phyloP scores from a whole-genome alignment of 1,284 basidiomycete genomes.

The Erythrobasidium hasegawianum region DNA sequence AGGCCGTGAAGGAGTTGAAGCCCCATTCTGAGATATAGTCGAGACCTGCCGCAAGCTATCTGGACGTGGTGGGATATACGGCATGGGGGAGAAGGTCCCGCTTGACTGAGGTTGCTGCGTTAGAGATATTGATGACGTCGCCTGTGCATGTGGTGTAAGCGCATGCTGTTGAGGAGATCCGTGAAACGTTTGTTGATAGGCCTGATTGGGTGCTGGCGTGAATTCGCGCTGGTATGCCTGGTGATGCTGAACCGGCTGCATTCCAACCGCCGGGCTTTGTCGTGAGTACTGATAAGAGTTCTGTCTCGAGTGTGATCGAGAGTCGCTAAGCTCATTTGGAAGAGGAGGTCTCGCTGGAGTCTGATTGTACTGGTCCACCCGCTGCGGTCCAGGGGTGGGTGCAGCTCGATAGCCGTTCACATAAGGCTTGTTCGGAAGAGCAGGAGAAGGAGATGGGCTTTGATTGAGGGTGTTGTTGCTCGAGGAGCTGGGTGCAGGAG shows the following conservation, averaged over 20 bases:
- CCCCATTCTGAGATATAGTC: constrained; percentile 32
- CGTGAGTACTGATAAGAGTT: neutral
- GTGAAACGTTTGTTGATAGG: no score
- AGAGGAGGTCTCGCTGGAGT: neutral
- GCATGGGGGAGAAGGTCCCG: neutral
- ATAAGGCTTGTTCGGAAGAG: neutral
- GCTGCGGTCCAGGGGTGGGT: neutral
- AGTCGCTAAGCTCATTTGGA: neutral
- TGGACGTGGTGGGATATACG: constrained; percentile 13
- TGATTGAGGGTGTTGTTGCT: neutral
- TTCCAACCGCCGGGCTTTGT: neutral
- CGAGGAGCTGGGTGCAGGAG: neutral
- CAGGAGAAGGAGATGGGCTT: neutral
- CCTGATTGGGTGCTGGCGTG: neutral
- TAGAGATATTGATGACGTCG: neutral
- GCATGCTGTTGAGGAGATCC: neutral
- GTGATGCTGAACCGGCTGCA: neutral
- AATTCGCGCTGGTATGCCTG: constrained; percentile 4
- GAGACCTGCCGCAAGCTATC: neutral
- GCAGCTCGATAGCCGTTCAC: constrained; percentile 1
- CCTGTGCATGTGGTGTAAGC: neutral
- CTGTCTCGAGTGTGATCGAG: neutral
- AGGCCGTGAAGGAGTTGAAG: constrained; percentile 27
- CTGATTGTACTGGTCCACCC: neutral
- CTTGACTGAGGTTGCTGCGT: no score